Evolutionary conservation across 2,329 filamentous ascomycete species (phyloP).

Genomic region (Seiridium unicorne): DNA sequence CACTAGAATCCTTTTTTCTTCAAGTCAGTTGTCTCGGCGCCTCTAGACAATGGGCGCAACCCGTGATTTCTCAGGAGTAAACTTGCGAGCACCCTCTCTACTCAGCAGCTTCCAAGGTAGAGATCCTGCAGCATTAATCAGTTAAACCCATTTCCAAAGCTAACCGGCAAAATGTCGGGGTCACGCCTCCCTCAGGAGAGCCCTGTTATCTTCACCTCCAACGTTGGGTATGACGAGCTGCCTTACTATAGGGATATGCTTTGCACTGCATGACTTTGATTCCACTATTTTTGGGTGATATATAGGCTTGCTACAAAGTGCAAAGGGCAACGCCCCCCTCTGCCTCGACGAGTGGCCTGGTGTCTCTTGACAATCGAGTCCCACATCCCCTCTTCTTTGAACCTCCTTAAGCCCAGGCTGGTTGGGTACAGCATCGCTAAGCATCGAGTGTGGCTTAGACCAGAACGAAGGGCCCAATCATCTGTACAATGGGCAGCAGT

Average conservation of each 20-base stretch:
- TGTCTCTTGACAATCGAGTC: not conserved
- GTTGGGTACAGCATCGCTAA: not conserved
- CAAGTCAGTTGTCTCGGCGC: not conserved
- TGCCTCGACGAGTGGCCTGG: not conserved
- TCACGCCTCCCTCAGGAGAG: not conserved
- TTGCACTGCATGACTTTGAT: too few relatives aligned
- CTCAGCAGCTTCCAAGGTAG: not conserved
- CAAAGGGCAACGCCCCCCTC: not conserved
- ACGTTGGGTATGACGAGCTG: too few relatives aligned
- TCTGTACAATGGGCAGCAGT: not conserved
- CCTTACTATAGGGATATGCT: too few relatives aligned
- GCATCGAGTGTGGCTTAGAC: not conserved
- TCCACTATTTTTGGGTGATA: too few relatives aligned
- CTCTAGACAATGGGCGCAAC: not conserved
- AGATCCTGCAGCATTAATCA: not conserved
- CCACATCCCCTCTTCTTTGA: not conserved
- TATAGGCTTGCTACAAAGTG: too few relatives aligned
- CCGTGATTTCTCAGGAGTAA: too few relatives aligned
- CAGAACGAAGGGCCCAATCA: not conserved
- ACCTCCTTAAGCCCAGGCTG: not conserved
- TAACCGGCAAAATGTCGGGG: conserved; percentile 7
- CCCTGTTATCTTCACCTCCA: not conserved
- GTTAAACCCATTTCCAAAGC: not conserved
- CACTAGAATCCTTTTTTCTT: not conserved
- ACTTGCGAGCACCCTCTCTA: too few relatives aligned